Percentiles rank a stretch among this genome's conserved stretches.
Conservation (phyloP, 1,284 basidiomycete species). For the Cystobasidium sp. region DNA sequence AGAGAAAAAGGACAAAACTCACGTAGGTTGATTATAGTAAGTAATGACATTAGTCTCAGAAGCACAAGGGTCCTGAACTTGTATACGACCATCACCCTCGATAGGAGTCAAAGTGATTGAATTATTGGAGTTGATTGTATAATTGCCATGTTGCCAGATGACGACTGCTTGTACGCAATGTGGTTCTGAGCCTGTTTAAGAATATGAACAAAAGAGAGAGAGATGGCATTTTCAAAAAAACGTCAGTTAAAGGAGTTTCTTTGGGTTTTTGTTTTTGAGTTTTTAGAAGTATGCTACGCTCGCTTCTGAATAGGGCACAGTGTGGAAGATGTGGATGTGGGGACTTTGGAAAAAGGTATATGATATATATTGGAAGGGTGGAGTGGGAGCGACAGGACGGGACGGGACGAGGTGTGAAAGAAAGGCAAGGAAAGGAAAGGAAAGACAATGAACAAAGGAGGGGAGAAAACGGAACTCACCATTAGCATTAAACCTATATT, state of each 20-base stretch:
- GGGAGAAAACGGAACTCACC: slow-evolving; percentile 60
- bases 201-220: too few relatives aligned
- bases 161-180: slow-evolving; percentile 81
- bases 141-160: slow-evolving; percentile 80
- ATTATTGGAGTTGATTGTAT: slow-evolving; percentile 72
- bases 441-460: neutral
- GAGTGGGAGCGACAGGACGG: too few relatives aligned
- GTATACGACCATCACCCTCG: slow-evolving; percentile 80
- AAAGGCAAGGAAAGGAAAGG: neutral
- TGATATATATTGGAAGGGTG: too few relatives aligned
- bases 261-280: too few relatives aligned
- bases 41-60: slow-evolving; percentile 82
- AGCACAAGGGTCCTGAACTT: slow-evolving; percentile 87
- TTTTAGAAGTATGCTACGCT: too few relatives aligned
- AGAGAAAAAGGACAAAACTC: slow-evolving; percentile 1
- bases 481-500: slow-evolving; percentile 82
- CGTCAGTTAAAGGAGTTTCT: too few relatives aligned
- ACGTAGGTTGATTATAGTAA: slow-evolving; percentile 70
- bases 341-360: too few relatives aligned
- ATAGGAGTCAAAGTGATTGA: slow-evolving; percentile 74
- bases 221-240: too few relatives aligned
- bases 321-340: too few relatives aligned
- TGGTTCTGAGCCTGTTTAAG: slow-evolving; percentile 66
- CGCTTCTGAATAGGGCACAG: too few relatives aligned
- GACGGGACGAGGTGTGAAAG: neutral